Evolutionary conservation across 306 rosid species (phyloP).

Genomic region (Lathyrus aphaca): DNA sequence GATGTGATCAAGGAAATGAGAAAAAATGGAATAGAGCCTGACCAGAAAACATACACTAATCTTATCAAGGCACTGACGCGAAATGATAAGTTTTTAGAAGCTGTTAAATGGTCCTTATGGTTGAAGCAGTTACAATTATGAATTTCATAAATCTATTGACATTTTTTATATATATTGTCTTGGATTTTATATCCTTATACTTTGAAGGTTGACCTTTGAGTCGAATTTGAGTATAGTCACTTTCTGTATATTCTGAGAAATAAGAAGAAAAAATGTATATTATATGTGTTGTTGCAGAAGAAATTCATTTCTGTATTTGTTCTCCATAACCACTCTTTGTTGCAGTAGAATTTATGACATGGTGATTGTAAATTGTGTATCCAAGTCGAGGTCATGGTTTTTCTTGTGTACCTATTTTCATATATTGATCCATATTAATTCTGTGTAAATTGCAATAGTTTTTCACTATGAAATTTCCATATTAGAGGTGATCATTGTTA

Average conservation of each 20-base stretch:
- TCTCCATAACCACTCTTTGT: not conserved
- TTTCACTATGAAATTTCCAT: conserved; percentile 2
- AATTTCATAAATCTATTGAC: conserved; percentile 33
- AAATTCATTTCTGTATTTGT: conserved; percentile 1
- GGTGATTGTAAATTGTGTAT: too few relatives aligned
- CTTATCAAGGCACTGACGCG: conserved; percentile 64
- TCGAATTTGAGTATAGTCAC: conserved; percentile 21
- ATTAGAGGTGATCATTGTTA: conserved; percentile 22
- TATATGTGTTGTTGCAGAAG: not conserved
- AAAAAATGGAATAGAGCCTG: conserved; percentile 79
- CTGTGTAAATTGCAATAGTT: conserved; percentile 25
- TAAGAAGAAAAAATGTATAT: not conserved
- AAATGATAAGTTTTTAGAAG: conserved; percentile 85
- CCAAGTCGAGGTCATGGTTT: too few relatives aligned
- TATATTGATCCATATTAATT: conserved; percentile 16
- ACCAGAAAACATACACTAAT: conserved; percentile 71
- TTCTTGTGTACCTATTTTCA: conserved; percentile 23
- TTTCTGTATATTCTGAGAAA: conserved; percentile 29
- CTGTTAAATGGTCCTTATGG: conserved; percentile 97
- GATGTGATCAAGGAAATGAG: conserved; percentile 83
- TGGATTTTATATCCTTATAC: conserved; percentile 27
- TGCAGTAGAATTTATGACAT: too few relatives aligned
- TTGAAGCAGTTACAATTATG: conserved; percentile 85
- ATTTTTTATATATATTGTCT: conserved; percentile 18
- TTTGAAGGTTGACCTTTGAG: conserved; percentile 26